These are phyloP conservation scores for Picochlorum sp. DNA, from an alignment of 139 green algal species.

Conservation along the genomic window DNA sequence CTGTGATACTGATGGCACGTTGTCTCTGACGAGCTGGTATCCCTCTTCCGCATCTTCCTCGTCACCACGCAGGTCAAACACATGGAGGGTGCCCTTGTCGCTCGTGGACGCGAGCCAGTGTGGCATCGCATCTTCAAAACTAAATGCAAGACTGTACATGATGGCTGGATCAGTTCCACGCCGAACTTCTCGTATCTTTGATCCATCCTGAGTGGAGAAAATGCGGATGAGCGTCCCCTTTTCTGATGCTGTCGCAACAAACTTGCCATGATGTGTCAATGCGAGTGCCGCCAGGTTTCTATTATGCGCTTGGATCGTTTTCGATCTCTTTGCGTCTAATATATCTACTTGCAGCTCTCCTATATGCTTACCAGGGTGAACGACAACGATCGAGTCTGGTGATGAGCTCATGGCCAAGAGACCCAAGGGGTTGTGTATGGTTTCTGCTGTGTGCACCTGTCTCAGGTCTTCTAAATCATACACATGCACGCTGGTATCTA, in stretches of 20 bases:
- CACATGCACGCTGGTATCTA: conserved; percentile 83
- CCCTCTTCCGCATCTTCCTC: neutral
- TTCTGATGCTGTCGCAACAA: conserved; percentile 82
- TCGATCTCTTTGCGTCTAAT: conserved; percentile 79
- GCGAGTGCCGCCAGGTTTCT: conserved; percentile 60
- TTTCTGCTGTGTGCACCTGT: conserved; percentile 88
- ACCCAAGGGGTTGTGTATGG: conserved; percentile 70
- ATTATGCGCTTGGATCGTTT: conserved; percentile 86
- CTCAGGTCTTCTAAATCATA: conserved; percentile 94
- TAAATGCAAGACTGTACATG: conserved; percentile 83
- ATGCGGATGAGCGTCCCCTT: conserved; percentile 71
- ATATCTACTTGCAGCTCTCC: conserved; percentile 91
- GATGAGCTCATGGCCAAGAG: conserved; percentile 75
- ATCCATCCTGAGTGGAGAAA: conserved; percentile 75
- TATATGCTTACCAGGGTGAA: conserved; percentile 81
- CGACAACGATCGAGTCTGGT: conserved; percentile 74
- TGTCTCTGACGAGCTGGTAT: neutral
- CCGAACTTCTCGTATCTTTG: conserved; percentile 79
- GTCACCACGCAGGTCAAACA: conserved; percentile 31
- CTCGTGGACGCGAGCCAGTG: conserved; percentile 80
- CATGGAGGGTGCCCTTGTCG: conserved; percentile 83
- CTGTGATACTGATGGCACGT: neutral
- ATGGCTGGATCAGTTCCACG: conserved; percentile 73
- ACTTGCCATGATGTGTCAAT: conserved; percentile 70
- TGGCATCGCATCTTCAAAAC: conserved; percentile 20